These are phyloP conservation scores for Kodamaea sp. DNA, from an alignment of 1,139 yeast genomes.

Conservation along the genomic window DNA sequence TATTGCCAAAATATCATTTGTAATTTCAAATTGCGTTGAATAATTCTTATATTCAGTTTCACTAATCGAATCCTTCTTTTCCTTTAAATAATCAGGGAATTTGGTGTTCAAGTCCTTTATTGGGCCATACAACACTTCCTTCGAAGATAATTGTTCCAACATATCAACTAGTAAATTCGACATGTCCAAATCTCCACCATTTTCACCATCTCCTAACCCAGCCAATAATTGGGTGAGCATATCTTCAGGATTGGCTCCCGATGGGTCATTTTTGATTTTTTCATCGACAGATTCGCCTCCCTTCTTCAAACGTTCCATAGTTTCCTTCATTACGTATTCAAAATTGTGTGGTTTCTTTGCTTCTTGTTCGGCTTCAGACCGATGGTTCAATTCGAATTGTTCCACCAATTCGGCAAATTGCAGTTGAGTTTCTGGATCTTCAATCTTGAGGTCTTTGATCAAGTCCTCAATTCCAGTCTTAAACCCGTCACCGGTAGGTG, in stretches of 20 bases:
- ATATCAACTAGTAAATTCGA: constrained; percentile 69
- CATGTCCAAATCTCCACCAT: constrained; percentile 48
- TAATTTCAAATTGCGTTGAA: constrained; percentile 51
- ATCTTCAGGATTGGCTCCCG: constrained; percentile 53
- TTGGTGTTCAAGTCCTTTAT: constrained; percentile 74
- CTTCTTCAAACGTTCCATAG: constrained; percentile 72
- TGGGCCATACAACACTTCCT: constrained; percentile 85
- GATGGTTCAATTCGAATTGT: constrained; percentile 39
- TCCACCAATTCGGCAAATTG: constrained; percentile 51
- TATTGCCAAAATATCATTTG: constrained; percentile 49
- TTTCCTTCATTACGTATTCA: constrained; percentile 74
- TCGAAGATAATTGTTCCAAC: constrained; percentile 80
- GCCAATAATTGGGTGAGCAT: constrained; percentile 52
- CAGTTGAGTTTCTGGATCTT: constrained; percentile 57
- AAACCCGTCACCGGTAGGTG: constrained; percentile 37
- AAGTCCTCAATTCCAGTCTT: constrained; percentile 52
- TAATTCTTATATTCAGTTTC: constrained; percentile 50
- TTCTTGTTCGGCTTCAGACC: constrained; percentile 35
- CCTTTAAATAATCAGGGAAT: constrained; percentile 59
- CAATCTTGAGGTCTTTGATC: constrained; percentile 53
- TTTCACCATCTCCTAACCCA: constrained; percentile 40
- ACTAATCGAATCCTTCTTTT: constrained; percentile 42
- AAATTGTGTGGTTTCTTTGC: constrained; percentile 44
- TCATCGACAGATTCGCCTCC: constrained; percentile 67
- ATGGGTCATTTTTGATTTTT: constrained; percentile 50